Evolutionary conservation across 345 rosid species (phyloP), one percentile per base, ranked within the genome.

Genomic region (Sonneratia alba): DNA sequence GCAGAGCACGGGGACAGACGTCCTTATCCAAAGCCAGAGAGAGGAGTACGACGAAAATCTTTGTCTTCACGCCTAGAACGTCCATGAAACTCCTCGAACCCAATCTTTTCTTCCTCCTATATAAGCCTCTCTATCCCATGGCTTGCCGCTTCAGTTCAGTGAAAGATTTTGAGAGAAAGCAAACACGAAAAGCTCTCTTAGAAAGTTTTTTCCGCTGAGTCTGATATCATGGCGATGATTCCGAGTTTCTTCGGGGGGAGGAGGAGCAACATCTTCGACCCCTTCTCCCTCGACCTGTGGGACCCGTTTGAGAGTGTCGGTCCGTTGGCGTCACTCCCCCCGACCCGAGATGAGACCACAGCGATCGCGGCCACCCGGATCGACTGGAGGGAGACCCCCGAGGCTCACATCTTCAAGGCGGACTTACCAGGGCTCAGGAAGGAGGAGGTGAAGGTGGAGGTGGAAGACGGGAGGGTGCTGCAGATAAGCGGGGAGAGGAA

Each of bases 341-440:
- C 37, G 2, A 37, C 48, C 66, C 22, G 66, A 24, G 71, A 43
- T 21, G 68, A 49, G 6, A 12, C 70, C 6, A n/a, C 69, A 16
- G 73, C 80, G 24, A 19, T 73, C 0, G 80, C 71, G n/a, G 38
- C 55, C 40, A 14, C 77, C 3, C 77, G 77, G 19, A 63, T 76
- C 19, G 82, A 79, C 80, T 80, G 80, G 80, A 76, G 48, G 45
- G 83, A 80, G 70, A 80, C 83, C 8, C 83, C 77, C 19, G 75
- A 76, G 62, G 73, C 78, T 8, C 83, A 80, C 68, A 45, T 73
- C 43, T 73, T 77, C 68, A 53, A 38, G 51, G 83, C 67, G 14
- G 83, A 80, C 40, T 70, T 76, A 7, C 77, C 83, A 2, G 80
- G 83, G 42, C 56, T 80, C 27, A 76, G 66, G 73, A 80, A 80